Evolutionary conservation across 2,329 filamentous ascomycete species (phyloP), one percentile per base, ranked within the genome.

Genomic region (Sporothrix pseudoabietina): DNA sequence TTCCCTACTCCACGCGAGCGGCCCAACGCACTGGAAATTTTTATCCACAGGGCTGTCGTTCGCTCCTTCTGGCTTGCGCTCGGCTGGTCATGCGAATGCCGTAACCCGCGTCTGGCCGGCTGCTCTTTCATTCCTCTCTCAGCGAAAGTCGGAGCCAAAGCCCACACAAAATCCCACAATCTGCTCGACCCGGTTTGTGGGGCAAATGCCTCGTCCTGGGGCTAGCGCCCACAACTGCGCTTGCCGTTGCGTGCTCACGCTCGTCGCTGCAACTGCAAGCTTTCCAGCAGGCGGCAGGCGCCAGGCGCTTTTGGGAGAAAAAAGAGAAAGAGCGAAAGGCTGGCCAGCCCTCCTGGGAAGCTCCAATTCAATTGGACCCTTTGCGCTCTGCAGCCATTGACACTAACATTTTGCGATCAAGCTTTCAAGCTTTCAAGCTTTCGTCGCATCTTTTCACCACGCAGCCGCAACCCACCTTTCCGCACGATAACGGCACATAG

Each of bases 21-120:
- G 4, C 3, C 22, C 55, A 49, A 32, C 19, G 14, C 69, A 35
- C 54, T 71, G 65, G 66, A 74, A 70, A 74, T 52, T 72, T 72
- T 72, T 63, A 69, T 63, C 65, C 66, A 74, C 32, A 55, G 19
- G 39, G 63, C 55, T 57, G 61, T 55, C 44, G 44, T 49, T 19
- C 10, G 44, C 14, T 16, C 44, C 44, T 55, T 55, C 26, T n/a
- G 52, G 52, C 19, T 9, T 54, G 19, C n/a, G 49, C 39, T 47
- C 32, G 57, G 57, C 32, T 61, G 57, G 30, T 44, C 5, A 44
- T 68, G 61, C 61, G 39, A 68, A 68, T 68, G 63, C 63, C 61
- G 39, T 68, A 68, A 49, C 41, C 63, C 63, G 63, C 22, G 63
- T 68, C 63, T 68, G 63, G 63, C 63, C 63, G 19, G 63, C 35